These are phyloP conservation scores for Clavispora vitiphila DNA, from an alignment of 805 yeast genomes.

Conservation along the genomic window DNA sequence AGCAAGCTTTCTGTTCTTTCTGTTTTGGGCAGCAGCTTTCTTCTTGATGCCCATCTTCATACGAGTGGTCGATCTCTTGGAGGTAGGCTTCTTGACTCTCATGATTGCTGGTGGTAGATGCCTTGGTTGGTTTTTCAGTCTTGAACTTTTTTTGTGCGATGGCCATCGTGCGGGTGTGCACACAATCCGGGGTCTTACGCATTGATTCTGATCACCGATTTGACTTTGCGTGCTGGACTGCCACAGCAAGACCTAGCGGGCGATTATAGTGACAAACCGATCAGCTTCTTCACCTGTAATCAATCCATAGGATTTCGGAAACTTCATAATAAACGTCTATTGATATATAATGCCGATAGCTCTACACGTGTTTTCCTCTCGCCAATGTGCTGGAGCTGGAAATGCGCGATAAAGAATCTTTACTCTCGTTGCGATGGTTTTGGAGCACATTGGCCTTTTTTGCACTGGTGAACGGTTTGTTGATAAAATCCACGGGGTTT, in stretches of 20 bases:
- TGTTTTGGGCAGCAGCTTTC: constrained; percentile 87
- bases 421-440: constrained; percentile 8
- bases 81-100: constrained; percentile 61
- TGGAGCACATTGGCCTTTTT: constrained; percentile 3
- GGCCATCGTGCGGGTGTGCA: constrained; percentile 9
- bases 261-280: too few species aligned
- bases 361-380: background rate
- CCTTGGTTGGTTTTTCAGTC: background rate
- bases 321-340: too few species aligned
- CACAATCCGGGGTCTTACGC: too few species aligned
- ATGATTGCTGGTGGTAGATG: constrained; percentile 14
- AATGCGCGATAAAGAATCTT: constrained; percentile 9
- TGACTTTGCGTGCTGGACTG: too few species aligned
- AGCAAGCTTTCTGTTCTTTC: constrained; percentile 75
- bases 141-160: constrained; percentile 9
- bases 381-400: constrained; percentile 8
- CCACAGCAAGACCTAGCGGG: too few species aligned
- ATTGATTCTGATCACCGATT: too few species aligned
- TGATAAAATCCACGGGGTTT: constrained; percentile 23
- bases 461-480: constrained; percentile 28
- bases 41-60: constrained; percentile 95
- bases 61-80: constrained; percentile 87
- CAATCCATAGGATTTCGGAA: too few species aligned
- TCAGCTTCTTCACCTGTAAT: too few species aligned
- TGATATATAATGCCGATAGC: background rate